Evolutionary conservation across 495 filamentous ascomycete species (phyloP), one percentile per base, ranked within the genome.

Genomic region (Tricharina praecox): DNA sequence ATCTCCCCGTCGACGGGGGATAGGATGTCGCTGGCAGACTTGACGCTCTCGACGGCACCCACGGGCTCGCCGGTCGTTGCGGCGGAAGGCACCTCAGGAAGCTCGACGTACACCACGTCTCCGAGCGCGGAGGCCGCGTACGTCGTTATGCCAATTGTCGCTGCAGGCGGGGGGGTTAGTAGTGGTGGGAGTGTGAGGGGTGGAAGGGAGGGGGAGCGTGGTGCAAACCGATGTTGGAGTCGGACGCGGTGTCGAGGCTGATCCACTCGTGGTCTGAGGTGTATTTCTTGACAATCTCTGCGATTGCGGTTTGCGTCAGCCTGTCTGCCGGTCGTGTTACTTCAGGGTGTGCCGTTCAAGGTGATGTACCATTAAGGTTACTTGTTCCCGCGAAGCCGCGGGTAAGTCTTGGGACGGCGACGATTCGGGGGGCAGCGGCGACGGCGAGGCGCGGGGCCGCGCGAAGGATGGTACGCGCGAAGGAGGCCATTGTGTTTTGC

Each of bases 211-310:
- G 41, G 45, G 8, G 21, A 34, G 50, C 32, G 28, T 26, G 39
- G 36, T 40, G 42, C 10, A 13, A 52, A 68, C 66, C 55, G 40
- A 52, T 69, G 46, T 66, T 70, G 59, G 71, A 79, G 20, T 11
- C 8, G 69, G 72, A 10, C 57, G 77, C 84, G 53, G 76, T 74
- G 66, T 90, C 77, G 25, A 93, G 68, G 65, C 93, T 82, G 57
- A 97, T 76, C 92, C 92, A 97, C 70, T 97, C 90, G 70, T 97
- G 90, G 56, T 94, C 92, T 63, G 83, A 77, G 55, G 92, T 96
- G 72, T 92, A 97, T 61, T 80, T 85, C 71, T 90, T 88, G 55
- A 78, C 33, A 3, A 45, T 5, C 16, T 37, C 34, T 37, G 28
- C n/a, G n/a, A n/a, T n/a, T n/a, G n/a, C n/a, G n/a, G n/a, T n/a